These are phyloP conservation scores for Xylariaceae sp. DNA, from an alignment of 2,329 filamentous ascomycete species.

Conservation along the genomic window DNA sequence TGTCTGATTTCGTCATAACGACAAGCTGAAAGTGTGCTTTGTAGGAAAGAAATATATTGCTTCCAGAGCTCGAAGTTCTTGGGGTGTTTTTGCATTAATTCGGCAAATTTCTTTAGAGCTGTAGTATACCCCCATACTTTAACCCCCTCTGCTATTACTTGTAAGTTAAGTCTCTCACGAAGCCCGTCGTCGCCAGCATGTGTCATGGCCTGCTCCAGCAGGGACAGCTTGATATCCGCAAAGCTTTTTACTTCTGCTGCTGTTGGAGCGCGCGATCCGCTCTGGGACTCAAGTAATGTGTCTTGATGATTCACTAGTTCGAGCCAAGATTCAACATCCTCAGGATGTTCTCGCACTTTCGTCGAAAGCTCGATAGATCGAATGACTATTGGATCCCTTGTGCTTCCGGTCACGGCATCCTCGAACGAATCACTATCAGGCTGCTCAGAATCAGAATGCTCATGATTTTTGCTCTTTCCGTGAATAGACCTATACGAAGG, in stretches of 20 bases:
- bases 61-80: constrained; percentile 65
- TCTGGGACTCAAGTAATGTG: constrained; percentile 52
- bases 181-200: constrained; percentile 46
- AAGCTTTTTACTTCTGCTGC: constrained; percentile 63
- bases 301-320: constrained; percentile 77
- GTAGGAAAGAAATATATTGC: constrained; percentile 66
- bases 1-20: constrained; percentile 62
- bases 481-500: constrained; percentile 64
- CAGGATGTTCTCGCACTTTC: constrained; percentile 60
- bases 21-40: constrained; percentile 64
- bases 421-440: constrained; percentile 45
- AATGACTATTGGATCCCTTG: constrained; percentile 46
- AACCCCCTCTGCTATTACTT: constrained; percentile 69
- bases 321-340: constrained; percentile 70
- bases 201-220: constrained; percentile 72
- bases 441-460: constrained; percentile 46
- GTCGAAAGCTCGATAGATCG: constrained; percentile 60
- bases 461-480: constrained; percentile 53
- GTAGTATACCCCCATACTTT: constrained; percentile 66
- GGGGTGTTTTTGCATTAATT: constrained; percentile 52
- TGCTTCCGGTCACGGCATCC: constrained; percentile 31
- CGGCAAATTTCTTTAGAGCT: constrained; percentile 61
- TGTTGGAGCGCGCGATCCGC: constrained; percentile 45
- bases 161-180: constrained; percentile 59
- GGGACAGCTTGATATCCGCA: constrained; percentile 73